Evolutionary conservation across 2,329 filamentous ascomycete genomes (phyloP), one percentile per base, ranked within the genome.

Genomic region (Hypoxylon sp.): DNA sequence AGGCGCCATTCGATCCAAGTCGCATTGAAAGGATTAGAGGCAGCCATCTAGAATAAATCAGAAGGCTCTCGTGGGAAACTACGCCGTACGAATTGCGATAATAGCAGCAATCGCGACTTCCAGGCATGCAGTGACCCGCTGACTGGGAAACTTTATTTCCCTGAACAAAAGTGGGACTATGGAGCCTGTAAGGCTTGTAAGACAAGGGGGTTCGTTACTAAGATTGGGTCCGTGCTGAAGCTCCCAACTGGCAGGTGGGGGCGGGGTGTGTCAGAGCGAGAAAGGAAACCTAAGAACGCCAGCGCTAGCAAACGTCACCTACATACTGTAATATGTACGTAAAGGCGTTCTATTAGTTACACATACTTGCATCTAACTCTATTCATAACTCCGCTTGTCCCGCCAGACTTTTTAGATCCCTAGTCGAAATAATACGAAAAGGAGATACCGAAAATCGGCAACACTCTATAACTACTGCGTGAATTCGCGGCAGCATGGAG

Each of bases 401-500:
- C 9, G 32, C 21, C 19, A 34, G 28, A 28, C 28, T 23, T 32
- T 34, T 6, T 10, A 11, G 10, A 30, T 19, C 17, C 13, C 28
- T 46, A 23, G 1, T 6, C 28, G 25, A 30, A 10, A 21, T 30
- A 21, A 6, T 28, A 51, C 11, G 5, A 28, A 13, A 17, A 17
- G 32, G 41, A 38, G n/a, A 38, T 2, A 38, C 19, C 36, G 23
- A 43, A 43, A 60, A 4, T 53, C 48, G 19, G 46, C 25, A 28
- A 28, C 7, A 53, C 14, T 25, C 21, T 21, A 9, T 36, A 41
- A 17, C 36, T n/a, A n/a, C 9, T 36, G 3, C 45, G 10, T 2
- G 11, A 25, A 14, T 21, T 48, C 14, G 32, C 32, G 45, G 53
- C 34, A 43, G 30, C 11, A 72, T 72, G 70, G 63, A 63, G 41